These are phyloP conservation scores for Wickerhamiella qilinensis DNA, from an alignment of 805 yeast species.

Conservation along the genomic window DNA sequence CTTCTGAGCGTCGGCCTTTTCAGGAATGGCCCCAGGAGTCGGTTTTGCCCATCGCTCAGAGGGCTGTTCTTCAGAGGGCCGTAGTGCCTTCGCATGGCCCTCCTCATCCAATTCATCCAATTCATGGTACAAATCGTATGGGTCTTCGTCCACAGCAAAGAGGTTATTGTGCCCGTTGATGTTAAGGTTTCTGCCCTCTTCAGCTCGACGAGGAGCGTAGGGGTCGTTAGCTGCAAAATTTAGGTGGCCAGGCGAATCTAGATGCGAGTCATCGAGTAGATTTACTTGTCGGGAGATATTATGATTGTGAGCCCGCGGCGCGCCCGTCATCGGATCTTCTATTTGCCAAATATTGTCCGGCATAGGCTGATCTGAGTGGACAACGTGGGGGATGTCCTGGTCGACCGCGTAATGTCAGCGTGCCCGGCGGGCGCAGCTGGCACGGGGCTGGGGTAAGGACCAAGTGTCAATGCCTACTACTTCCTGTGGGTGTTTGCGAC, in stretches of 20 bases:
- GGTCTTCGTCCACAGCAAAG: background rate
- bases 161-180: background rate
- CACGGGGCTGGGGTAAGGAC: no score
- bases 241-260: no score
- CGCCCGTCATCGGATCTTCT: no score
- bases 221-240: background rate
- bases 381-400: no score
- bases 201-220: background rate
- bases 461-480: no score
- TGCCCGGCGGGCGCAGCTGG: no score
- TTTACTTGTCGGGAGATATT: no score
- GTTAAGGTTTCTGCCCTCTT: background rate
- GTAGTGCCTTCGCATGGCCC: constrained; percentile 4
- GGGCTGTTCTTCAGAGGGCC: background rate
- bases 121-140: constrained; percentile 10
- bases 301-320: no score
- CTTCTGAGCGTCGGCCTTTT: constrained; percentile 6
- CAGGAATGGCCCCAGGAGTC: constrained; percentile 8
- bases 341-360: constrained; percentile 15
- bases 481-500: no score
- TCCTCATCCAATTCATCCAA: constrained; percentile 12
- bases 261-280: no score
- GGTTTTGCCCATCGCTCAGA: background rate
- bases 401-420: no score
- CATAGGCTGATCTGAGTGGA: no score